Percentiles rank a stretch among this genome's conserved stretches.
These are phyloP conservation scores for Escovopsis sp. DNA, from an alignment of 2,329 filamentous ascomycete genomes.

Conservation along the genomic window DNA sequence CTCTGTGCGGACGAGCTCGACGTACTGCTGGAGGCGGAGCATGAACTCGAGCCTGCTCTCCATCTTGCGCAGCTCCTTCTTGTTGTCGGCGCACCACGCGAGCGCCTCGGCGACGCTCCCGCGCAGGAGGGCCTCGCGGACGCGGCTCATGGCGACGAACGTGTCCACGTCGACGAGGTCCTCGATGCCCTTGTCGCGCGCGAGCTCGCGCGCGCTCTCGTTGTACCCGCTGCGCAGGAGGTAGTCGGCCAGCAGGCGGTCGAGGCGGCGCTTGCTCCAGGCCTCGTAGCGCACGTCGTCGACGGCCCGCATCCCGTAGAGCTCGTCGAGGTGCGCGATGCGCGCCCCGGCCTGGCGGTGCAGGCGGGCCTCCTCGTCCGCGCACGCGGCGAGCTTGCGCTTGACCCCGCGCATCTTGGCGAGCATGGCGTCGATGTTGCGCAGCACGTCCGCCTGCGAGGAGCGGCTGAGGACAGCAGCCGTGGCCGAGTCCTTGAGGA, in stretches of 20 bases:
- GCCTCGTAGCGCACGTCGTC: constrained; percentile 88
- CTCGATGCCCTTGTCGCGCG: constrained; percentile 58
- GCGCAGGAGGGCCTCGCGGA: constrained; percentile 56
- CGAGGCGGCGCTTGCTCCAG: constrained; percentile 71
- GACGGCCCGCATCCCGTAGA: constrained; percentile 66
- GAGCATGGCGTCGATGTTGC: constrained; percentile 73
- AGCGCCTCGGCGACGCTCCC: constrained; percentile 67
- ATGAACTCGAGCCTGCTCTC: constrained; percentile 85
- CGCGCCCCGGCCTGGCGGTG: constrained; percentile 64
- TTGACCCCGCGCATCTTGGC: constrained; percentile 73
- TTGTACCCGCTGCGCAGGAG: constrained; percentile 72
- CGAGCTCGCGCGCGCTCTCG: constrained; percentile 60
- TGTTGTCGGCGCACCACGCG: constrained; percentile 86
- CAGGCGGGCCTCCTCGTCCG: constrained; percentile 66
- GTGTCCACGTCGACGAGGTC: constrained; percentile 80
- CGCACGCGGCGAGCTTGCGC: constrained; percentile 64
- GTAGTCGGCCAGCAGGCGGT: constrained; percentile 84
- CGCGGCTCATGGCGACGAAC: constrained; percentile 67
- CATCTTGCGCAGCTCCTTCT: constrained; percentile 79
- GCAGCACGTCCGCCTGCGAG: constrained; percentile 56
- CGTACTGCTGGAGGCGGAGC: constrained; percentile 85
- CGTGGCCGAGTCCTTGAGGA: constrained; percentile 49
- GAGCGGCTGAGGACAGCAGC: constrained; percentile 49
- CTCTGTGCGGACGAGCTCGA: constrained; percentile 67
- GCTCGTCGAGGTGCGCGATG: constrained; percentile 63